Evolutionary conservation across 1,139 yeast genomes (phyloP), one percentile per base, ranked within the genome.

Genomic region (Magnusiomyces magnusii): DNA sequence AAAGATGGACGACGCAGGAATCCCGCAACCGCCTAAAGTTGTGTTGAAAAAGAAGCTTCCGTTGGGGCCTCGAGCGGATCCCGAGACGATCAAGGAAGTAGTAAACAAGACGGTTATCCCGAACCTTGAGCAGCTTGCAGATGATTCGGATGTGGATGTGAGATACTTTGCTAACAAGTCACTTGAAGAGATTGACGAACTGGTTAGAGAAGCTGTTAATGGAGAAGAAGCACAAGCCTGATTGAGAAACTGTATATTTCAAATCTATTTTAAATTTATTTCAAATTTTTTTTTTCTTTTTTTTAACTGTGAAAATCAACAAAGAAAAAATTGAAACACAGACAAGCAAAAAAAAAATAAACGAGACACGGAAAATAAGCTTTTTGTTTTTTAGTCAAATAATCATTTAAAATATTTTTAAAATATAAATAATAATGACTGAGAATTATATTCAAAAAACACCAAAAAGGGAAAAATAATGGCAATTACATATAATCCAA

Each of bases 61-160:
- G 17, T 44, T 60, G 34, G 62, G 62, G 5, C 62, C 62, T 36
- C 60, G 61, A 24, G 62, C 59, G n/a, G 57, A 56, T 25, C 51
- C 25, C 13, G 58, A 56, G 27, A 56, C 59, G 13, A 57, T 67
- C n/a, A 68, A 71, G 42, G 75, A 76, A 56, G 73, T 85, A 62
- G 79, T 88, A 57, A 74, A 78, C 54, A 74, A 75, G 47, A 80
- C 81, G 52, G 80, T 95, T 57, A 70, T 86, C 58, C 86, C 92
- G 52, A 78, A 81, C 55, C 80, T 93, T 68, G 83, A 85, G 66
- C 80, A 77, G 58, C 79, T 92, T 70, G 76, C 79, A 62, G 78
- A 79, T 59, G 99, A 93, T 74, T 78, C 76, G 47, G 99, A 93
- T 72, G 84, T 83, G 47, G 99, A 93, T 75, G 99, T 93, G 63